These are phyloP conservation scores for Rubroshorea leprosula DNA, from an alignment of 345 rosid genomes.

Conservation along the genomic window DNA sequence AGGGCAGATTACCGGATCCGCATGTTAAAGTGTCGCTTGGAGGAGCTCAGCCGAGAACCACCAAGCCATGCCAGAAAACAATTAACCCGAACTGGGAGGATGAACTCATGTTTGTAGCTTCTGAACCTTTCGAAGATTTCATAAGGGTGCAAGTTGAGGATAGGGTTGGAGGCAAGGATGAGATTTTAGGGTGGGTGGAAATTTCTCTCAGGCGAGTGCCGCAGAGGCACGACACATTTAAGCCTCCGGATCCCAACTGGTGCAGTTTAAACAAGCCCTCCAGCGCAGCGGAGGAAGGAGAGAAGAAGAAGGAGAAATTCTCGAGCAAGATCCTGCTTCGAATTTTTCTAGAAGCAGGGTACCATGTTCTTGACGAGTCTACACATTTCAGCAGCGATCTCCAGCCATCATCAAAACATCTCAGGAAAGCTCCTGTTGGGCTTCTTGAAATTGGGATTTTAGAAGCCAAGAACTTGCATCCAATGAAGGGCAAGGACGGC, in stretches of 20 bases:
- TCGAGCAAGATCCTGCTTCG: conserved; percentile 70
- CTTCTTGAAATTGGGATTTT: conserved; percentile 83
- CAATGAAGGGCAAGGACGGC: conserved; percentile 87
- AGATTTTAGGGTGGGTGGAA: conserved; percentile 50
- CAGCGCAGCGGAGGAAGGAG: conserved; percentile 43
- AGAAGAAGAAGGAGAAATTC: conserved; percentile 78
- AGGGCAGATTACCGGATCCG: conserved; percentile 56
- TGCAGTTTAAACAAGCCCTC: conserved; percentile 53
- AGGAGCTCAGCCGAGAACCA: conserved; percentile 51
- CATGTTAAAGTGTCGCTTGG: conserved; percentile 56
- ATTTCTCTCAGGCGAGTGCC: conserved; percentile 49
- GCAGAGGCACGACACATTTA: conserved; percentile 44
- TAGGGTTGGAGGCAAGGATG: conserved; percentile 69
- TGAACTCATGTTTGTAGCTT: conserved; percentile 84
- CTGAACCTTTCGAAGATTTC: conserved; percentile 87
- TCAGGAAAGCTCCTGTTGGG: conserved; percentile 71
- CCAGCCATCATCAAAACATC: conserved; percentile 77
- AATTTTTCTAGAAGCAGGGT: conserved; percentile 75
- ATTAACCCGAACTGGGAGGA: conserved; percentile 74
- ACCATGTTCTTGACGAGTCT: conserved; percentile 94
- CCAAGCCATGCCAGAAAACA: conserved; percentile 44
- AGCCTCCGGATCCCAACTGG: conserved; percentile 70
- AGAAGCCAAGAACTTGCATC: conserved; percentile 70
- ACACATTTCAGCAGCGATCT: conserved; percentile 92
- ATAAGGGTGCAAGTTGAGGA: conserved; percentile 64